phyloP scores from a whole-genome alignment of 495 filamentous ascomycete genomes.

The Trypethelium eluteriae region DNA sequence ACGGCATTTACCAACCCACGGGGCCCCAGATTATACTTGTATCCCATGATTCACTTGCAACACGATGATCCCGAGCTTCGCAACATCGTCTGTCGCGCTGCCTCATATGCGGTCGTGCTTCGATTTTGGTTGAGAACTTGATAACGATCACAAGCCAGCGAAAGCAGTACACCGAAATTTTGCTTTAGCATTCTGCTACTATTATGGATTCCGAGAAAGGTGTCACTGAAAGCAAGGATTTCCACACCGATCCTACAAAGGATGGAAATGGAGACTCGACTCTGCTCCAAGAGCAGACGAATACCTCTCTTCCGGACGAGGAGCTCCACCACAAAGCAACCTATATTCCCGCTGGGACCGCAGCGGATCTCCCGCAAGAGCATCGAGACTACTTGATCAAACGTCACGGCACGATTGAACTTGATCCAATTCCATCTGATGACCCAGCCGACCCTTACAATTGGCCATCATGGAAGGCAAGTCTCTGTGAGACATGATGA shows the following conservation, averaged over 20 bases:
- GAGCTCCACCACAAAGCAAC: slow-evolving; percentile 16
- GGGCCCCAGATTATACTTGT: slow-evolving; percentile 6
- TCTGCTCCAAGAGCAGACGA: background rate
- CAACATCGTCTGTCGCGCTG: background rate
- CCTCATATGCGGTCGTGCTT: background rate
- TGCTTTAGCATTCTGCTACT: background rate
- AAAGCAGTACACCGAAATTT: background rate
- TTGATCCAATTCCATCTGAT: slow-evolving; percentile 47
- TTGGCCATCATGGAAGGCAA: slow-evolving; percentile 51
- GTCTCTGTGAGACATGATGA: slow-evolving; percentile 7
- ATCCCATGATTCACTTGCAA: background rate
- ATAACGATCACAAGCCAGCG: background rate
- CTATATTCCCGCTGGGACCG: slow-evolving; percentile 17
- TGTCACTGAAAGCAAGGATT: background rate
- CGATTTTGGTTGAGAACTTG: background rate
- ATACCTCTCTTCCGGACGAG: slow-evolving; percentile 1
- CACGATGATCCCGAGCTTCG: background rate
- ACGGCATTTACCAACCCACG: slow-evolving; percentile 1
- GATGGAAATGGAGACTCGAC: background rate
- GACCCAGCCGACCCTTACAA: slow-evolving; percentile 49
- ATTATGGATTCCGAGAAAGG: background rate
- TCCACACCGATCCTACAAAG: background rate
- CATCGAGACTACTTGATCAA: slow-evolving; percentile 47
- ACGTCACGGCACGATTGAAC: slow-evolving; percentile 48
- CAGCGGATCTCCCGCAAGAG: slow-evolving; percentile 25